Percentiles rank a stretch among this genome's conserved stretches.
Conservation (phyloP, 768 basidiomycete species). For the Lentinula guzmanii region DNA sequence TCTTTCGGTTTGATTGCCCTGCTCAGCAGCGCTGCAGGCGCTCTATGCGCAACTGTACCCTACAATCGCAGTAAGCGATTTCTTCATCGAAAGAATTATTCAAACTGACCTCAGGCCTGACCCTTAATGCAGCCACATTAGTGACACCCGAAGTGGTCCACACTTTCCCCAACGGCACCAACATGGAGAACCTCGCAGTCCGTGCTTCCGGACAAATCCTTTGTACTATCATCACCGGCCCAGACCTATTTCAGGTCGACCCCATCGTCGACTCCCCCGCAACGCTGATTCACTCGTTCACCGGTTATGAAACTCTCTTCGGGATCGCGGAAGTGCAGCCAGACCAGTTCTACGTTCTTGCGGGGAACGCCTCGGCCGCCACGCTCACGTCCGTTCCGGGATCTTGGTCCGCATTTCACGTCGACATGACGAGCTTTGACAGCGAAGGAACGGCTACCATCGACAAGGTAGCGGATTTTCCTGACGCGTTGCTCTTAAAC, state of each 20-base stretch:
- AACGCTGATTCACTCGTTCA: not conserved
- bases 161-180: not conserved
- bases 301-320: not conserved
- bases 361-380: not conserved
- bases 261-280: not conserved
- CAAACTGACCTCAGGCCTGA: not conserved
- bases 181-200: not conserved
- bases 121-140: not conserved
- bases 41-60: not conserved
- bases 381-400: not conserved
- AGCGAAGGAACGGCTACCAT: not conserved
- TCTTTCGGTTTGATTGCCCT: not conserved
- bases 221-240: not conserved
- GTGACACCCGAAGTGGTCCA: not conserved
- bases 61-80: not conserved
- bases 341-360: constrained; percentile 3
- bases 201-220: constrained; percentile 1
- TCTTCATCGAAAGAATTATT: no score
- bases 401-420: not conserved
- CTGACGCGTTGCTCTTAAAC: not conserved
- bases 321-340: not conserved
- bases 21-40: not conserved
- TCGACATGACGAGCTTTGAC: not conserved
- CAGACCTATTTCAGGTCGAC: not conserved
- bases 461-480: not conserved